Evolutionary conservation across 208 protist genomes (phyloP).

Genomic region (Porcisia deanei): DNA sequence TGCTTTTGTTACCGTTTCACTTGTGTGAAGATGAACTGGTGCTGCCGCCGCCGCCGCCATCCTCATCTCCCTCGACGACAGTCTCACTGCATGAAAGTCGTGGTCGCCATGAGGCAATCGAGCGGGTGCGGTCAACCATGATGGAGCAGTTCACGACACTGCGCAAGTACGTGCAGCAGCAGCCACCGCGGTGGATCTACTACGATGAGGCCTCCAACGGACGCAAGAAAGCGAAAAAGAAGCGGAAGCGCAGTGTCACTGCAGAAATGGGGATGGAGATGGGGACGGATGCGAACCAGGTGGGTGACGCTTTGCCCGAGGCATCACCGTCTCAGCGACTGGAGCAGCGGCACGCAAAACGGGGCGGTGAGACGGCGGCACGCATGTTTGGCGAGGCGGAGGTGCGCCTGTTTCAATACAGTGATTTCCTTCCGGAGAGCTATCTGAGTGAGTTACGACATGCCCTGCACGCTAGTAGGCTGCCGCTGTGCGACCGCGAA

Average conservation of each 20-base stretch:
- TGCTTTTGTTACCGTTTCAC: conserved; percentile 64
- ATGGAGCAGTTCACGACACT: conserved; percentile 47
- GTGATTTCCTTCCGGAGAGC: conserved; percentile 41
- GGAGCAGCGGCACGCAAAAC: conserved; percentile 9
- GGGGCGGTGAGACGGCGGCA: background rate
- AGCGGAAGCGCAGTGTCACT: background rate
- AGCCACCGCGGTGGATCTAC: conserved; percentile 39
- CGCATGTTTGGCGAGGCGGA: conserved; percentile 45
- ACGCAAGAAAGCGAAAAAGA: conserved; percentile 2
- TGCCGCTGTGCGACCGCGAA: conserved; percentile 61
- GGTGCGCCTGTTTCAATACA: conserved; percentile 58
- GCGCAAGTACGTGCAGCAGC: conserved; percentile 35
- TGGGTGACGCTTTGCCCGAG: background rate
- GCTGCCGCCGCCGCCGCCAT: conserved; percentile 22
- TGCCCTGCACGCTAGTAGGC: conserved; percentile 45
- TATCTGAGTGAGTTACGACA: conserved; percentile 37
- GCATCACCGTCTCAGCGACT: conserved; percentile 6
- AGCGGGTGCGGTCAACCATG: conserved; percentile 30
- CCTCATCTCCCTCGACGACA: background rate
- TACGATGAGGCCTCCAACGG: conserved; percentile 6
- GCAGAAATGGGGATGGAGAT: background rate
- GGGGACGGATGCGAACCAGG: background rate
- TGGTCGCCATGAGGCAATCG: conserved; percentile 11
- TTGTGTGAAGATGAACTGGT: conserved; percentile 71
- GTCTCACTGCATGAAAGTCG: background rate